Evolutionary conservation across 1,284 basidiomycete genomes (phyloP).

Genomic region (Heimioporus retisporus): DNA sequence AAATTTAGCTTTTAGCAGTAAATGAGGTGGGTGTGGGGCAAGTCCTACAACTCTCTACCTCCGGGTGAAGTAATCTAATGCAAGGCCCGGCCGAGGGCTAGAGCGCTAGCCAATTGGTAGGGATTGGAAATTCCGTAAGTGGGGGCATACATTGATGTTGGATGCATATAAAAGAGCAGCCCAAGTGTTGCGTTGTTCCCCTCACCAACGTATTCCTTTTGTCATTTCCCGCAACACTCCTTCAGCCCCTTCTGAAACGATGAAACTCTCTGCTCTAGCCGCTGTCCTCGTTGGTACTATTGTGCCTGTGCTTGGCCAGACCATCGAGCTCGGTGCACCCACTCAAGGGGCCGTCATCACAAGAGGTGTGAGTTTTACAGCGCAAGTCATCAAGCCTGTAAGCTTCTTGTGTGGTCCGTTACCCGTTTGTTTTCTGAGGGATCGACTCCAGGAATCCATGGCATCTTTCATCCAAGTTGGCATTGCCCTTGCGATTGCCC

Average conservation of each 20-base stretch:
- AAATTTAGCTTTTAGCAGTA: no score
- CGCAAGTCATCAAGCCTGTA: slow-evolving; percentile 36
- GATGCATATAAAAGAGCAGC: no score
- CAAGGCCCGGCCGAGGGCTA: no score
- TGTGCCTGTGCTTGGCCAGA: slow-evolving; percentile 33
- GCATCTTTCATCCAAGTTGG: slow-evolving; percentile 38
- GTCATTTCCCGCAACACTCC: no score
- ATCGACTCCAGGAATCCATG: slow-evolving; percentile 28
- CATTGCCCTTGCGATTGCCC: slow-evolving; percentile 39
- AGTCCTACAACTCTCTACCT: no score
- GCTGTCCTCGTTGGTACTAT: slow-evolving; percentile 17
- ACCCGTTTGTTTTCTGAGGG: neutral
- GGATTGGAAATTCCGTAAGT: no score
- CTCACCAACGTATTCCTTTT: no score
- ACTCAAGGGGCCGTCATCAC: slow-evolving; percentile 24
- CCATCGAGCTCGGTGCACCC: slow-evolving; percentile 39
- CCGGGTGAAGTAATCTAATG: no score
- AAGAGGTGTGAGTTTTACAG: slow-evolving; percentile 26
- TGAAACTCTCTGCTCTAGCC: slow-evolving; percentile 27
- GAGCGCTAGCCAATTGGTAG: no score
- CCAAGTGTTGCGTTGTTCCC: no score
- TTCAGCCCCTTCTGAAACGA: slow-evolving; percentile 3
- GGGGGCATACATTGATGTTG: no score
- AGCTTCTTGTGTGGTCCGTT: slow-evolving; percentile 1
- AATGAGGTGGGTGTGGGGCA: no score